Percentiles rank a stretch among this genome's conserved stretches.
Evolutionary conservation across 345 rosid species (phyloP).

Genomic region (Melaleuca quinquenervia): DNA sequence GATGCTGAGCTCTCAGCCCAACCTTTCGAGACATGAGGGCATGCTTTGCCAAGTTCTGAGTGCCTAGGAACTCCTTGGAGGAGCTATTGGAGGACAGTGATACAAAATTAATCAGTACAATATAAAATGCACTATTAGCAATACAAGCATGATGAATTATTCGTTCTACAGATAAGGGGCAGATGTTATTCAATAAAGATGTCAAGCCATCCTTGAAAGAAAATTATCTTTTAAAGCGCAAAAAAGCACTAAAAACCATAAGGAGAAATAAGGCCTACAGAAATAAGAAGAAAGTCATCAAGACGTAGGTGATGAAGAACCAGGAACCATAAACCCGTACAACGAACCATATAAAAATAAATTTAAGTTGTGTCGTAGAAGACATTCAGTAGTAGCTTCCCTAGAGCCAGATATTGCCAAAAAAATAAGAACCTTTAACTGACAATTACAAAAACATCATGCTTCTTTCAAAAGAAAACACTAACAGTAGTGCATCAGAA

Average conservation of each 20-base stretch:
- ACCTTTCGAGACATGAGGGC: constrained; percentile 43
- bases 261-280: not conserved
- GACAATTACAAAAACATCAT: not conserved
- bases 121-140: not conserved
- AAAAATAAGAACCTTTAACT: not conserved
- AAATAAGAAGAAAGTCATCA: not conserved
- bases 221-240: not conserved
- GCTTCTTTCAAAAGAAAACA: not conserved
- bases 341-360: not conserved
- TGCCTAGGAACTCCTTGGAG: constrained; percentile 41
- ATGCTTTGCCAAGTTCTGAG: constrained; percentile 38
- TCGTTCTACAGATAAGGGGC: not conserved
- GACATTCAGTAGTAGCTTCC: not conserved
- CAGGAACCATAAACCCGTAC: not conserved
- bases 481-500: not conserved
- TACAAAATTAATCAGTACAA: not conserved
- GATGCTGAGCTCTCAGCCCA: constrained; percentile 38
- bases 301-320: not conserved
- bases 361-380: not conserved
- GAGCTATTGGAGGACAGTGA: constrained; percentile 13
- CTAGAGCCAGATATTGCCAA: not conserved
- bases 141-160: not conserved
- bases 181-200: not conserved
- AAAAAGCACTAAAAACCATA: not conserved
- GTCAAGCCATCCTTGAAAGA: not conserved